Evolutionary conservation across 495 filamentous ascomycete genomes (phyloP), one percentile per base, ranked within the genome.

Genomic region (Xylaria castorea): DNA sequence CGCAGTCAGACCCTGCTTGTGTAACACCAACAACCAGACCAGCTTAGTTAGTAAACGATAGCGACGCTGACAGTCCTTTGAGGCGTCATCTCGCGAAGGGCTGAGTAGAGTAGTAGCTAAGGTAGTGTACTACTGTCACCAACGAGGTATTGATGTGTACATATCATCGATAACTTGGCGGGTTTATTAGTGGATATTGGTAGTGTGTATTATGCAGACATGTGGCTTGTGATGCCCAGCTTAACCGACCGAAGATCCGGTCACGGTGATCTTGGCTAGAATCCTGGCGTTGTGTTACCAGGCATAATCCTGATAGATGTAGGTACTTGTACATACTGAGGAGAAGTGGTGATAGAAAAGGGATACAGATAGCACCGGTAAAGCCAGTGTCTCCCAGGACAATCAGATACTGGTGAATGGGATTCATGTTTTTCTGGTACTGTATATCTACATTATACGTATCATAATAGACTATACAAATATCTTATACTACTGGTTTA

Each of bases 1-100:
- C 18, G 65, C 65, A 55, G 65, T 68, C 50, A 55, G 69, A 65
- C 65, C 40, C 57, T 65, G 22, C 22, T 55, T 50, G 58, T 71
- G 60, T 30, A 58, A 61, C 22, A 3, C 20, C 34, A 48, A 25
- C 22, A 55, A 34, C 60, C 44, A 53, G 58, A 34, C 60, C 44
- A 53, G 58, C 44, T 30, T 50, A 53, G 27, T n/a, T 30, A 46
- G 25, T 42, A 60, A 60, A 30, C 32, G 64, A 70, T n/a, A 25
- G 57, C 9, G 14, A 64, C 58, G 58, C 68, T 71, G 68, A 60
- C 58, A 5, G 30, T 63, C 44, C 22, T 53, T 30, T 62, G 40
- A 22, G 25, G 55, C 55, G 68, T 30, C 42, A 51, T 50, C 20
- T 70, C 42, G 42, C 18, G 55, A 36, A 34, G 50, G 20, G 55